Evolutionary conservation across 177 flowering plant genomes (phyloP), one percentile per base, ranked within the genome.

Genomic region (Vitis hybrid): DNA sequence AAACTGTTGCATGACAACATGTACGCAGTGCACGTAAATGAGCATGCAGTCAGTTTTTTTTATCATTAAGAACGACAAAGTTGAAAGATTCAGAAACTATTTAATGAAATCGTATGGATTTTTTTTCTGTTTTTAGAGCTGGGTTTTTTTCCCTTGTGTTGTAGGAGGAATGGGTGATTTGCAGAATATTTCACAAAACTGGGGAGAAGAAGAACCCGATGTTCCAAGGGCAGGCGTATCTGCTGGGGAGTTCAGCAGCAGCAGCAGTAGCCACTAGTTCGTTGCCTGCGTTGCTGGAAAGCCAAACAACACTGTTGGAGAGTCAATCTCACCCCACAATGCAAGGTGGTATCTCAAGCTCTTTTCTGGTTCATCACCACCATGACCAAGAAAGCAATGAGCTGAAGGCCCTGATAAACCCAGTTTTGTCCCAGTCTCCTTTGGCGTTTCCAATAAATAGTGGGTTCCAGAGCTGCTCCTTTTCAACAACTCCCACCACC

Each of bases 141-240:
- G 30, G 0, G 30, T 27, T 27, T 27, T 24, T 27, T 27, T 3
- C 30, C 30, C 30, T 27, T 27, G 30, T 27, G 30, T 27, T 77
- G 78, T 88, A 91, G 98, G 97, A 91, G 61, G 98, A 93, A 74
- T 91, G 98, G 97, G 97, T 93, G 79, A 90, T 93, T 50, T 91
- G 97, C 81, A 86, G 97, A 72, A 90, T 93, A 76, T 76, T 81
- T 72, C 86, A 87, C 78, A 93, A 91, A 72, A 61, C 68, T 2
- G 85, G 80, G 56, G 89, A 80, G 69, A 84, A 82, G 74, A 84
- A 76, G 70, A 85, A 74, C 56, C 71, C 51, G 19, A 32, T 74
- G 2, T 24, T 72, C 12, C 81, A 78, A 62, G 74, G 65, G 6
- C 83, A 81, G 35, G 69, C 74, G 65, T 76, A 74, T 40, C 59